These are phyloP conservation scores for Russula sp. DNA, from an alignment of 768 basidiomycete species.

Conservation along the genomic window DNA sequence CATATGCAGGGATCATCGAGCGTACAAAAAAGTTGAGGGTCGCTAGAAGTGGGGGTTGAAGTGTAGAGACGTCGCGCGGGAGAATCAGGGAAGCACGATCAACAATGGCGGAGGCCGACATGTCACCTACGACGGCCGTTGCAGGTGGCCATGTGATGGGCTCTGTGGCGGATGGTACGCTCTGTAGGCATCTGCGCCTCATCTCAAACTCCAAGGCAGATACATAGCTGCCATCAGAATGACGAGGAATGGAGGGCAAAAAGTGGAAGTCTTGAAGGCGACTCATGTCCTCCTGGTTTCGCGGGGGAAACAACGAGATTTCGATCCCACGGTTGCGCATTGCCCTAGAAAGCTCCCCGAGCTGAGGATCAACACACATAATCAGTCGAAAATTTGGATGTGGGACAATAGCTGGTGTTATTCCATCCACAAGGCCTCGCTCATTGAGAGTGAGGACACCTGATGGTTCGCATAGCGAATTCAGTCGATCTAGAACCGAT, in stretches of 20 bases:
- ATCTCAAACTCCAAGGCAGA: slow-evolving; percentile 14
- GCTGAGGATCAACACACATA: slow-evolving; percentile 87
- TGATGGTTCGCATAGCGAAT: slow-evolving; percentile 87
- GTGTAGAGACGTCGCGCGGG: not conserved
- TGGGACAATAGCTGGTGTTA: slow-evolving; percentile 65
- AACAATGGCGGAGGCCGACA: slow-evolving; percentile 2
- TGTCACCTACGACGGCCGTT: slow-evolving; percentile 3
- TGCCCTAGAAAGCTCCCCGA: slow-evolving; percentile 91
- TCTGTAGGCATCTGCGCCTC: slow-evolving; percentile 11
- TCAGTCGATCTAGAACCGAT: slow-evolving; percentile 92
- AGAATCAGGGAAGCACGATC: slow-evolving; percentile 6
- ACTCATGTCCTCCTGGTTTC: slow-evolving; percentile 11
- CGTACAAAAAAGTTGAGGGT: slow-evolving; percentile 7
- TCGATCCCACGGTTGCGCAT: slow-evolving; percentile 98
- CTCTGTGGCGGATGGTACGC: not conserved
- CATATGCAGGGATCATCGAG: slow-evolving; percentile 15
- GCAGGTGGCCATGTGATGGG: not conserved
- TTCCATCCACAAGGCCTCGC: slow-evolving; percentile 73
- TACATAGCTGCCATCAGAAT: not conserved
- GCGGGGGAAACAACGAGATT: slow-evolving; percentile 41
- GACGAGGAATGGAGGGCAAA: not conserved
- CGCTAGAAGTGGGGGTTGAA: not conserved
- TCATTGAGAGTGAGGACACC: slow-evolving; percentile 85
- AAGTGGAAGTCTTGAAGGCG: slow-evolving; percentile 14
- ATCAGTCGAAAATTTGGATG: slow-evolving; percentile 88